phyloP scores from a whole-genome alignment of 805 yeast species.

The Kodamaea hsintzibuensis region DNA sequence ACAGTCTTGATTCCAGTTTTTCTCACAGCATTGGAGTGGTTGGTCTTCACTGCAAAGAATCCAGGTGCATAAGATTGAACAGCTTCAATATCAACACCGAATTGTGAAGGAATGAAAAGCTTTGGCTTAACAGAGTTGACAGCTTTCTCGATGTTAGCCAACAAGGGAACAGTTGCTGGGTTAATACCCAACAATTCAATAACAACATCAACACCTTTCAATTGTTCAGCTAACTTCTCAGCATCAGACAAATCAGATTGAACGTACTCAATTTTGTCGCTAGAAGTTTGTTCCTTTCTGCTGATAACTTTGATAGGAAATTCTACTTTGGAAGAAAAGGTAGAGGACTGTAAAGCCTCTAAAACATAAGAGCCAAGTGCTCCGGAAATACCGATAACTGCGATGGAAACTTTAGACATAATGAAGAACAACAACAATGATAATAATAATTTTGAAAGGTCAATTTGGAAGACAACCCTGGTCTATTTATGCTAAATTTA shows the following conservation, averaged over 20 bases:
- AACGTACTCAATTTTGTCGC: slow-evolving; percentile 42
- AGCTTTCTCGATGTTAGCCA: slow-evolving; percentile 37
- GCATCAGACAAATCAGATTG: slow-evolving; percentile 29
- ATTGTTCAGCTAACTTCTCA: slow-evolving; percentile 32
- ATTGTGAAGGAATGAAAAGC: slow-evolving; percentile 61
- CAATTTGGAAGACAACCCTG: no score
- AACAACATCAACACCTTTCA: slow-evolving; percentile 52
- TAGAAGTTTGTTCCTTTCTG: slow-evolving; percentile 34
- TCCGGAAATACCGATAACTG: slow-evolving; percentile 56
- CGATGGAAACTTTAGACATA: slow-evolving; percentile 28
- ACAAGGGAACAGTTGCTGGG: slow-evolving; percentile 21
- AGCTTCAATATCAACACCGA: slow-evolving; percentile 48
- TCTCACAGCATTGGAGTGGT: slow-evolving; percentile 42
- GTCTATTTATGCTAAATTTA: neutral
- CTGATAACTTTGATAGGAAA: slow-evolving; percentile 56
- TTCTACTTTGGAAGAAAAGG: slow-evolving; percentile 41
- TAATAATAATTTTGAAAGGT: no score
- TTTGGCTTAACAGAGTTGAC: slow-evolving; percentile 46
- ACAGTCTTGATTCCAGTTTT: slow-evolving; percentile 48
- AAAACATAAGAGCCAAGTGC: slow-evolving; percentile 49
- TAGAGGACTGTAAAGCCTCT: slow-evolving; percentile 43
- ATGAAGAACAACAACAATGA: neutral
- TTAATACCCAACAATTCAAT: slow-evolving; percentile 43
- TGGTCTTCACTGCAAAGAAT: slow-evolving; percentile 32
- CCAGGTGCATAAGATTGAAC: slow-evolving; percentile 32